Percentiles rank a stretch among this genome's conserved stretches.
Evolutionary conservation across 2,329 filamentous ascomycete genomes (phyloP).

Genomic region (Malbranchea zuffiana): DNA sequence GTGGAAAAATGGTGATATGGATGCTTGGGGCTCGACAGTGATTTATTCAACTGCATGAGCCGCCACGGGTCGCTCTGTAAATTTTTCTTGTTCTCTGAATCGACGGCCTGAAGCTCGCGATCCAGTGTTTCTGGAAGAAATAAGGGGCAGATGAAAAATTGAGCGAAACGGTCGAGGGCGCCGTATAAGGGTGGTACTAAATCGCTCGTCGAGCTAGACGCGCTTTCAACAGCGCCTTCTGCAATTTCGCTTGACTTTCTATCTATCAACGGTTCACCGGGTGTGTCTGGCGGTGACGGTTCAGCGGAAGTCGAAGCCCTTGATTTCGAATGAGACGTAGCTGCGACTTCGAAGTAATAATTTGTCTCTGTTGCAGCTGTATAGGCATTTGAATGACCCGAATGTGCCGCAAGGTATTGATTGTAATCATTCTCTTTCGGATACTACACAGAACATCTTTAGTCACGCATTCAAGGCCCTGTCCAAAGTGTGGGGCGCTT

Average conservation of each 20-base stretch:
- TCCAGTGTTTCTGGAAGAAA: slow-evolving; percentile 79
- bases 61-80: slow-evolving; percentile 84
- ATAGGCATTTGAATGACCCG: slow-evolving; percentile 88
- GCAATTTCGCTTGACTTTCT: slow-evolving; percentile 11
- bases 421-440: slow-evolving; percentile 93
- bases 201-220: slow-evolving; percentile 17
- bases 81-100: slow-evolving; percentile 97
- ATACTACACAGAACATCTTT: slow-evolving; percentile 44
- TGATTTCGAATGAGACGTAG: slow-evolving; percentile 46
- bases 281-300: slow-evolving; percentile 8
- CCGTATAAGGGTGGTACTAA: slow-evolving; percentile 57
- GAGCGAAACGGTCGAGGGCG: slow-evolving; percentile 79
- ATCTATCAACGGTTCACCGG: slow-evolving; percentile 12
- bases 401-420: slow-evolving; percentile 80
- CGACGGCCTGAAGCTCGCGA: slow-evolving; percentile 75
- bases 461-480: neutral
- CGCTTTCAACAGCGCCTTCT: slow-evolving; percentile 9
- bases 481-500: slow-evolving; percentile 14
- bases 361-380: slow-evolving; percentile 90
- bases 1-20: slow-evolving; percentile 89
- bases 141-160: slow-evolving; percentile 83
- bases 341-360: slow-evolving; percentile 93
- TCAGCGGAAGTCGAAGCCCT: slow-evolving; percentile 3
- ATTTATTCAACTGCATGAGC: slow-evolving; percentile 76
- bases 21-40: slow-evolving; percentile 74